phyloP scores from a whole-genome alignment of 495 filamentous ascomycete species.

The Elaphomyces granulatus region DNA sequence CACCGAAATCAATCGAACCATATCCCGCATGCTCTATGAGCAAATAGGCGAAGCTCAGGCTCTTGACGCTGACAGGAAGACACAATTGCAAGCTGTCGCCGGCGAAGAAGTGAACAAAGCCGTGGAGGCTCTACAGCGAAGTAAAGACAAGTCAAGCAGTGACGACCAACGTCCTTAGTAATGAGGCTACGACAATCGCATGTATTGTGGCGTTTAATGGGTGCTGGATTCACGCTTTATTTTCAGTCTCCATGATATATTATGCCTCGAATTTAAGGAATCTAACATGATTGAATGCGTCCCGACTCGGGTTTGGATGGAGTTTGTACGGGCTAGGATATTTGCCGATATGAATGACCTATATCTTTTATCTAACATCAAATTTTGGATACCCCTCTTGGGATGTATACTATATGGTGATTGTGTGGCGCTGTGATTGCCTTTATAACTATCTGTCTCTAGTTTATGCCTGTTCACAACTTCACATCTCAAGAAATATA shows the following conservation, averaged over 20 bases:
- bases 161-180: constrained; percentile 16
- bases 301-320: neutral
- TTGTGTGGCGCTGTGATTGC: too few species aligned
- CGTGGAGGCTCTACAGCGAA: constrained; percentile 22
- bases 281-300: neutral
- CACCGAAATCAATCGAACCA: constrained; percentile 69
- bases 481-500: too few species aligned
- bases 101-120: constrained; percentile 60
- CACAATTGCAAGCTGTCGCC: constrained; percentile 54
- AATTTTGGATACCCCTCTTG: neutral
- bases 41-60: constrained; percentile 47
- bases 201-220: constrained; percentile 7
- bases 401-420: neutral
- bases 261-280: neutral
- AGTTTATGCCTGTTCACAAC: too few species aligned
- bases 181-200: constrained; percentile 7
- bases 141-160: neutral
- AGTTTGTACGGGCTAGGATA: too few species aligned
- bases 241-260: neutral
- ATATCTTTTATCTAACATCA: neutral
- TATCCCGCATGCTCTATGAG: constrained; percentile 77
- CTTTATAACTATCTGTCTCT: too few species aligned
- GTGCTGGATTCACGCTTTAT: neutral
- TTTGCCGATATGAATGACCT: neutral
- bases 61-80: constrained; percentile 41